Base-by-base conservation (phyloP, 306 rosid species). In the Dryas octopetala region DNA sequence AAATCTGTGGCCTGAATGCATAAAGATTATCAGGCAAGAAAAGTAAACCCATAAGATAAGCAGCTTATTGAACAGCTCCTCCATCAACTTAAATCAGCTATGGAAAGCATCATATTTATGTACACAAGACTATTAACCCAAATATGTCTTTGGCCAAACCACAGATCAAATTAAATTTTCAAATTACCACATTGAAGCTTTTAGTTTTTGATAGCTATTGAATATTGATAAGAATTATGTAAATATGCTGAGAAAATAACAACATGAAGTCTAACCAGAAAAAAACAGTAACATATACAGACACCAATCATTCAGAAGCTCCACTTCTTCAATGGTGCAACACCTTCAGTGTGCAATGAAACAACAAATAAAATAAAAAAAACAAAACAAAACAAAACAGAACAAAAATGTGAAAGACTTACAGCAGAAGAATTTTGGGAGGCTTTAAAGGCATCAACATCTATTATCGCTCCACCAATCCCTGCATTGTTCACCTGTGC, bases 401-500 rank as follows among this genome's bases (percentile, higher is more conserved):
- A 17, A 57, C 2, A 55, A 5, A 17, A 8, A 58, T 7, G 38
- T 23, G 38, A 58, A 7, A 40, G 16, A 43, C 58, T 16, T 52
- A 64, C 80, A 60, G 64, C 70, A 43, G 40, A 57, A 28, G 76
- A 50, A 16, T 11, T 46, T 40, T 15, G 3, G 26, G 12, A 10
- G 43, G 51, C 81, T 53, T n/a, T 62, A 3, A 28, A 62, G 62
- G 79, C 81, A 63, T 85, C 85, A 11, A 59, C 68, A 60, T 81
- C 63, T 16, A 77, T 9, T 49, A 60, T 54, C 19, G 59, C 76
- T 65, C 91, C 93, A 23, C 19, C 3, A 45, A 76, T 23, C 48
- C 80, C 91, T 15, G 91, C 91, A 74, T 87, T 87, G 80, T 89
- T 84, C 55, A 87, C 76, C 89, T 85, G 48, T 54, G 63, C 49